A percentile compares a stretch with the other conserved stretches of the same genome.
phyloP scores from a whole-genome alignment of 2,329 filamentous ascomycete species.

The Gnomoniopsis smithogilvyi region DNA sequence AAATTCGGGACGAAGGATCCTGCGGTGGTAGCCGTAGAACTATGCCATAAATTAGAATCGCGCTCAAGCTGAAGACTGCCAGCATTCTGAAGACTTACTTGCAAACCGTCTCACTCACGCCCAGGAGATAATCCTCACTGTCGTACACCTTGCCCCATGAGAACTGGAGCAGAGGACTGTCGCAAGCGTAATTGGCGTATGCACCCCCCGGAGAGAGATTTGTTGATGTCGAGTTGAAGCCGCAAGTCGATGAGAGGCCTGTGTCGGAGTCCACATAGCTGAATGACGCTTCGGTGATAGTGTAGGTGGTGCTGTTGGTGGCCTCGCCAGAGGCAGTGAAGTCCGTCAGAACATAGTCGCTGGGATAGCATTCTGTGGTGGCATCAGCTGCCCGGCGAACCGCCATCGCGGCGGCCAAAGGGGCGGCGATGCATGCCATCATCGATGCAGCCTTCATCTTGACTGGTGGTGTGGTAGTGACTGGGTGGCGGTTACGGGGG shows the following conservation, averaged over 20 bases:
- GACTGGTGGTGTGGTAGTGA: not conserved
- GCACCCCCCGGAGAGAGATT: slow-evolving; percentile 30
- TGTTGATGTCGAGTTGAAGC: slow-evolving; percentile 39
- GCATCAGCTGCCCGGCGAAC: not conserved
- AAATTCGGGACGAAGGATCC: slow-evolving; percentile 14
- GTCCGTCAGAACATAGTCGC: slow-evolving; percentile 35
- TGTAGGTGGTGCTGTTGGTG: slow-evolving; percentile 26
- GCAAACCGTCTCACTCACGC: slow-evolving; percentile 45
- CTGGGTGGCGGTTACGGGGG: not conserved
- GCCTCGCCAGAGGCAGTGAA: slow-evolving; percentile 28
- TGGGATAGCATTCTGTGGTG: slow-evolving; percentile 27
- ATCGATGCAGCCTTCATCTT: slow-evolving; percentile 7
- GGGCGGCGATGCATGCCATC: slow-evolving; percentile 9
- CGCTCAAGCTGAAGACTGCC: not conserved
- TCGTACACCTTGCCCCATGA: slow-evolving; percentile 31
- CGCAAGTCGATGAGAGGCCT: slow-evolving; percentile 37
- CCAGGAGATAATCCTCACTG: slow-evolving; percentile 24
- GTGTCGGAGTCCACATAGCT: slow-evolving; percentile 39
- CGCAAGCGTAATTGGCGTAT: slow-evolving; percentile 39
- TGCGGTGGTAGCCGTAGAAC: slow-evolving; percentile 6
- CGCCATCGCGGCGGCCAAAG: slow-evolving; percentile 13
- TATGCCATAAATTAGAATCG: slow-evolving; percentile 1
- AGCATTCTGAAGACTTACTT: slow-evolving; percentile 7
- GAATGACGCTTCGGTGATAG: slow-evolving; percentile 36
- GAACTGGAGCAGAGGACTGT: slow-evolving; percentile 39